A percentile compares a stretch with the other conserved stretches of the same genome.
These are phyloP conservation scores for Syzygium aqueum DNA, from an alignment of 345 rosid species.

Conservation along the genomic window DNA sequence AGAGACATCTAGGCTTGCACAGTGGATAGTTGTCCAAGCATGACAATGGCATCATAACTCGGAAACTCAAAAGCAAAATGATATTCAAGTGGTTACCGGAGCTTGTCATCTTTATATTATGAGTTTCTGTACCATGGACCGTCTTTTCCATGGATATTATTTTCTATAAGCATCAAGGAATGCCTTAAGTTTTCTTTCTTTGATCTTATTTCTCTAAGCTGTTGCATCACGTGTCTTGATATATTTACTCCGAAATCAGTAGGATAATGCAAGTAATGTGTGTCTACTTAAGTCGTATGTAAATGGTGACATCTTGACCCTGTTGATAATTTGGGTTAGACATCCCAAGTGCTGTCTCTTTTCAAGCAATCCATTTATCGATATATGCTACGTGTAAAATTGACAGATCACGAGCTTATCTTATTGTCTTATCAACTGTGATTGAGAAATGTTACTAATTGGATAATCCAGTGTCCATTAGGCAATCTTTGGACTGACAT, in stretches of 20 bases:
- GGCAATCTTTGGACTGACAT: neutral
- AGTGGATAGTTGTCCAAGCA: conserved; percentile 55
- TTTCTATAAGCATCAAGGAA: neutral
- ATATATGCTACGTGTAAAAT: neutral
- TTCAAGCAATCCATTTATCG: neutral
- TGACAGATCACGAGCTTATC: neutral
- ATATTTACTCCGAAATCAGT: neutral
- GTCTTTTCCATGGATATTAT: neutral
- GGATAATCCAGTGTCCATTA: neutral
- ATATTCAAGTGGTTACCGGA: neutral
- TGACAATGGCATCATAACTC: conserved; percentile 43
- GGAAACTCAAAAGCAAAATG: neutral
- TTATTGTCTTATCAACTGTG: neutral
- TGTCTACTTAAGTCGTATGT: neutral
- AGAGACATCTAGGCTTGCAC: conserved; percentile 70
- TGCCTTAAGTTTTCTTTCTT: neutral
- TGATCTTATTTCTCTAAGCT: neutral
- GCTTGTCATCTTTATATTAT: neutral
- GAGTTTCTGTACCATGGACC: neutral
- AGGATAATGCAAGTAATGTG: neutral
- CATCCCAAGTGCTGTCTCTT: neutral
- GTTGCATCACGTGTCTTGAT: neutral
- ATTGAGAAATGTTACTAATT: neutral
- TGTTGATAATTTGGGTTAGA: neutral
- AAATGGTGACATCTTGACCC: neutral